Percentiles rank a stretch among this genome's conserved stretches.
Evolutionary conservation across 2,329 filamentous ascomycete genomes (phyloP).

Genomic region (Pezicula neosporulosa): DNA sequence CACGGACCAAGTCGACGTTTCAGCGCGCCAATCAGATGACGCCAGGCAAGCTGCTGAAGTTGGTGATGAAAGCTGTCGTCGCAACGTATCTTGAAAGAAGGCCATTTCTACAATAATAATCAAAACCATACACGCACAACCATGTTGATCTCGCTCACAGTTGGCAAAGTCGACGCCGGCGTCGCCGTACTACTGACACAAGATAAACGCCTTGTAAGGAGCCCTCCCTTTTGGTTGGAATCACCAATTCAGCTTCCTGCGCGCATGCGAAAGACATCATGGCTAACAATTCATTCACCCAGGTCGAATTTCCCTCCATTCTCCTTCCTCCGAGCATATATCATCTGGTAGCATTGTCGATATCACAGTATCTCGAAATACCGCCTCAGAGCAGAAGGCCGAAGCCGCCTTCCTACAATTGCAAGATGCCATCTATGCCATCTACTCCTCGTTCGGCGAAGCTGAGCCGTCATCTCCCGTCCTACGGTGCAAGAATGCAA

Average conservation of each 20-base stretch:
- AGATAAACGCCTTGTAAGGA: conserved; percentile 86
- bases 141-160: conserved; percentile 98
- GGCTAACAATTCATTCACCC: conserved; percentile 21
- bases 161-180: conserved; percentile 98
- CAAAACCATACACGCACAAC: conserved; percentile 5
- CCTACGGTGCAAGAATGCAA: conserved; percentile 92
- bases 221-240: background rate
- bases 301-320: conserved; percentile 99
- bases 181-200: conserved; percentile 95
- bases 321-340: conserved; percentile 96
- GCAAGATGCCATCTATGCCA: conserved; percentile 87
- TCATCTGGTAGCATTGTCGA: conserved; percentile 96
- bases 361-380: conserved; percentile 90
- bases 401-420: conserved; percentile 75
- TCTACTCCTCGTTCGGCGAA: conserved; percentile 82
- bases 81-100: conserved; percentile 15
- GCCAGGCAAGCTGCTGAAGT: background rate
- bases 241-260: background rate
- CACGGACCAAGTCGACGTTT: background rate
- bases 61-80: conserved; percentile 15
- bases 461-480: conserved; percentile 71
- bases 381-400: conserved; percentile 69
- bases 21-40: background rate
- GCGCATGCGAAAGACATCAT: background rate
- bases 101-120: background rate